phyloP scores from a whole-genome alignment of 106 monocot genomes.

The Dioscorea alata region DNA sequence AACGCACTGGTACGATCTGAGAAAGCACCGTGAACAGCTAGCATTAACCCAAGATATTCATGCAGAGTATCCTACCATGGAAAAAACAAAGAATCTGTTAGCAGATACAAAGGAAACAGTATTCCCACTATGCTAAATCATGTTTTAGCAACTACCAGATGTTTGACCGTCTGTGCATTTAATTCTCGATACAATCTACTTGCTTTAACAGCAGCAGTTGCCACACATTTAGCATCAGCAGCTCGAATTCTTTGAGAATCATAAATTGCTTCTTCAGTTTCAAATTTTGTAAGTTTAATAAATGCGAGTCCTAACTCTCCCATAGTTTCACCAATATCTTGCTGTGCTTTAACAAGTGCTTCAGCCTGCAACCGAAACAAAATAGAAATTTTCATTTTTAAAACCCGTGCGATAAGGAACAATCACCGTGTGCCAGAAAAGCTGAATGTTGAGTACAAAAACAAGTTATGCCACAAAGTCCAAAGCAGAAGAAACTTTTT shows the following conservation, averaged over 20 bases:
- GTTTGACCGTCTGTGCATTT: constrained; percentile 78
- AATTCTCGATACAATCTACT: constrained; percentile 84
- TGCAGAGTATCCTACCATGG: constrained; percentile 72
- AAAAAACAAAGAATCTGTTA: background rate
- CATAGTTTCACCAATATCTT: constrained; percentile 86
- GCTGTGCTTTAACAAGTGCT: constrained; percentile 83
- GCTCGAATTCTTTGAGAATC: constrained; percentile 69
- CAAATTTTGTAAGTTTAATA: constrained; percentile 85
- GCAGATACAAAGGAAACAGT: background rate
- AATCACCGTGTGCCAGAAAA: too few relatives aligned
- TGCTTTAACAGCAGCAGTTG: constrained; percentile 91
- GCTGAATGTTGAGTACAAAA: too few relatives aligned
- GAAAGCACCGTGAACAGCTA: constrained; percentile 76
- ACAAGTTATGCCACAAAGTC: too few relatives aligned
- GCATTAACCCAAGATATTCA: constrained; percentile 89
- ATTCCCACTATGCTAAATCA: background rate
- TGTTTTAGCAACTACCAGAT: constrained; percentile 52
- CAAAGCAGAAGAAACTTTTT: too few relatives aligned
- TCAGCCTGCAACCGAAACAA: constrained; percentile 56
- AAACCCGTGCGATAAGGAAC: too few relatives aligned
- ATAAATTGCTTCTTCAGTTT: constrained; percentile 62
- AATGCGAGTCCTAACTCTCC: constrained; percentile 85
- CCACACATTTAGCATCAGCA: constrained; percentile 57
- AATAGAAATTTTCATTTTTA: background rate
- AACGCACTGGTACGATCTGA: constrained; percentile 77